These are phyloP conservation scores for Botrytis byssoidea DNA, from an alignment of 2,329 filamentous ascomycete species.

Conservation along the genomic window DNA sequence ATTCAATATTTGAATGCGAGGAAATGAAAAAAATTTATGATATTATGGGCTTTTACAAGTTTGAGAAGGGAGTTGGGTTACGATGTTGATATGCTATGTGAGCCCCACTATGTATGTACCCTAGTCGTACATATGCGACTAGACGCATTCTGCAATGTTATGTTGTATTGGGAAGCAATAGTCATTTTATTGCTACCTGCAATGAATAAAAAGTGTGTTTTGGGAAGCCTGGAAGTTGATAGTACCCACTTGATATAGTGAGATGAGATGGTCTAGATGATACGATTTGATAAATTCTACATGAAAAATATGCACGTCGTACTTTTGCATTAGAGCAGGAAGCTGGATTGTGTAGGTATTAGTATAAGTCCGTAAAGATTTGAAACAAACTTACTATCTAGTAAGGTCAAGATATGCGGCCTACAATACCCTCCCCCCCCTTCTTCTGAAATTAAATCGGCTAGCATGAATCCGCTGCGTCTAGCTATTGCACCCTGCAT, in stretches of 20 bases:
- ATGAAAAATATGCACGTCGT: neutral
- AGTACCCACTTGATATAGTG: neutral
- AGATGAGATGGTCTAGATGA: conserved; percentile 1
- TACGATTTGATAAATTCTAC: neutral
- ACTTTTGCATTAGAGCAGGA: neutral
- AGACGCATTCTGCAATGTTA: neutral
- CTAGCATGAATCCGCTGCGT: neutral
- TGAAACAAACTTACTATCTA: neutral
- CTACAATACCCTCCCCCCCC: neutral
- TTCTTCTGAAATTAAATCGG: no score
- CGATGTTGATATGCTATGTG: neutral
- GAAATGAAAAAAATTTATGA: neutral
- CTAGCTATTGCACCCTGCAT: neutral
- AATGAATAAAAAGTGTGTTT: neutral
- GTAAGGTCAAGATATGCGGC: neutral
- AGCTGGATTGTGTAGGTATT: neutral
- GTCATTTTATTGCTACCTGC: neutral
- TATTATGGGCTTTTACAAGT: neutral
- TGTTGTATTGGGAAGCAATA: neutral
- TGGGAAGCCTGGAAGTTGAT: neutral
- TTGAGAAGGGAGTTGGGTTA: neutral
- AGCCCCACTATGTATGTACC: neutral
- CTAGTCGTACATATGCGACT: neutral
- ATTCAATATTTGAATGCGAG: neutral
- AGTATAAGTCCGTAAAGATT: neutral